These are phyloP conservation scores for Diaporthe destruens DNA, from an alignment of 2,329 filamentous ascomycete species.

Conservation along the genomic window DNA sequence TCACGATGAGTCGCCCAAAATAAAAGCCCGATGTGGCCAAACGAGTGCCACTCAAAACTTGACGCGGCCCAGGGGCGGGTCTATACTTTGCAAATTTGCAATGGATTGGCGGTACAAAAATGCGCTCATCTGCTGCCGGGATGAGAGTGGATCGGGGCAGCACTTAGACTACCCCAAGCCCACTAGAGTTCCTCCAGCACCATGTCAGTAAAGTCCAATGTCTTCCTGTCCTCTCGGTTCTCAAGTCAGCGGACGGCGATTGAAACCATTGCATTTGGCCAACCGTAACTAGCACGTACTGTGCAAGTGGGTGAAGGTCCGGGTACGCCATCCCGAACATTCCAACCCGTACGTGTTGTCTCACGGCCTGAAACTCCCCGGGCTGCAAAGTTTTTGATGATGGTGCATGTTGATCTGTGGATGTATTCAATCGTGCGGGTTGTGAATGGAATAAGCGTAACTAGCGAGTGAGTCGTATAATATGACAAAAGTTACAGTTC, in stretches of 20 bases:
- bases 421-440: not conserved
- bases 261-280: not conserved
- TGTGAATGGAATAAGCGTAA: not conserved
- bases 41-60: not conserved
- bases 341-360: not conserved
- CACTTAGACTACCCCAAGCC: not conserved
- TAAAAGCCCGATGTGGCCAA: slow-evolving; percentile 34
- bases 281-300: not conserved
- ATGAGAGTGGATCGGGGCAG: too few species aligned
- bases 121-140: not conserved
- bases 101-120: not conserved
- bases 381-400: not conserved
- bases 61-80: not conserved
- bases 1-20: slow-evolving; percentile 62
- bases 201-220: not conserved
- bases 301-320: not conserved
- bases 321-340: not conserved
- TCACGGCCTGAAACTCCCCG: not conserved
- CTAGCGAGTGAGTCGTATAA: not conserved
- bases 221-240: not conserved
- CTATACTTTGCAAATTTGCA: not conserved
- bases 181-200: not conserved
- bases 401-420: not conserved
- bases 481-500: not conserved
- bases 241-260: not conserved